Conservation (phyloP, 148 eudicot species). For the Fagopyrum homotropicum region DNA sequence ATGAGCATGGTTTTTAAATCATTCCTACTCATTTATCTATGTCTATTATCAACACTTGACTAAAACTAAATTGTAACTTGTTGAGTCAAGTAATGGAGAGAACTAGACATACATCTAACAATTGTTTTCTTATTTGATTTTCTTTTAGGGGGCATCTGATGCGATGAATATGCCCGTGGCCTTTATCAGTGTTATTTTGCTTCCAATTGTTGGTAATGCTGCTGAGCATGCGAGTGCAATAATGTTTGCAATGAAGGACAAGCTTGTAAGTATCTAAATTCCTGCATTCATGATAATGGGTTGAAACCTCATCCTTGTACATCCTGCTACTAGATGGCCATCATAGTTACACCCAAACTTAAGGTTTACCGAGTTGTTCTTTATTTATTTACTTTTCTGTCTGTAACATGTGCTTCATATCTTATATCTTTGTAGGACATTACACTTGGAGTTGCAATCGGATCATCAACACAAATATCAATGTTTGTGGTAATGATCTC, state of each 20-base stretch:
- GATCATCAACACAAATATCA: slow-evolving; percentile 90
- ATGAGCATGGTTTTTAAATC: no score
- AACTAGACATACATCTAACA: no score
- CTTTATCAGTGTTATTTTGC: slow-evolving; percentile 86
- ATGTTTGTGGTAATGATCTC: slow-evolving; percentile 81
- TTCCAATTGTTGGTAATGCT: slow-evolving; percentile 93
- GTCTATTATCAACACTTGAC: no score
- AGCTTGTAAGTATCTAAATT: slow-evolving; percentile 60
- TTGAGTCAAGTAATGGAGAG: no score
- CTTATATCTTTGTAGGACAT: slow-evolving; percentile 48
- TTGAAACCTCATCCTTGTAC: no score
- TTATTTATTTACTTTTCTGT: neutral
- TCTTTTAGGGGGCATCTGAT: slow-evolving; percentile 79
- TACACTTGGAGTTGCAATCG: slow-evolving; percentile 85
- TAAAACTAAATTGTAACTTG: no score
- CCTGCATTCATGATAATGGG: neutral
- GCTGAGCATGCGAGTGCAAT: slow-evolving; percentile 98
- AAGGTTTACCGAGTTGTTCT: no score
- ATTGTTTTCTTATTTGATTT: neutral
- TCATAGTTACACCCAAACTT: no score
- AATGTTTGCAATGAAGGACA: slow-evolving; percentile 89
- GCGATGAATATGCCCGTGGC: slow-evolving; percentile 75
- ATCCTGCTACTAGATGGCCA: no score
- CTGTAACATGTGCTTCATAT: neutral
- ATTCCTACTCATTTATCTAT: no score